Evolutionary conservation across 1,284 basidiomycete genomes (phyloP).

Genomic region (Cryptococcus amylolentus): DNA sequence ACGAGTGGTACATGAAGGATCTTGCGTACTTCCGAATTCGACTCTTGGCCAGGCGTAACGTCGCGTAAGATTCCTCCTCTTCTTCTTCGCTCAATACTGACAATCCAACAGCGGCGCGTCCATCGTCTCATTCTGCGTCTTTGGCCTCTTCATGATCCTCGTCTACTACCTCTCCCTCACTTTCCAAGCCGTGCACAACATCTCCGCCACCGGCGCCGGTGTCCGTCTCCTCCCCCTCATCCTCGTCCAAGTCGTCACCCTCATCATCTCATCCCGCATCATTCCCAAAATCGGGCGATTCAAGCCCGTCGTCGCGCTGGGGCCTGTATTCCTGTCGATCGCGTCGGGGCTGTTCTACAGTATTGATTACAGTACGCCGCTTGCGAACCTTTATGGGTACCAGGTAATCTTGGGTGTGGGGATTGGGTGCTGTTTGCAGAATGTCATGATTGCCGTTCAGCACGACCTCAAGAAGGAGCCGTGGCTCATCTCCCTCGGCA

Average conservation of each 20-base stretch:
- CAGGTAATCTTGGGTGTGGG: constrained; percentile 43
- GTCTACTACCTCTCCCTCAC: constrained; percentile 43
- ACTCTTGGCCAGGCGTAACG: constrained; percentile 43
- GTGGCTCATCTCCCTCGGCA: constrained; percentile 38
- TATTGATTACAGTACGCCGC: constrained; percentile 27
- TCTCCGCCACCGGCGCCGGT: constrained; percentile 45
- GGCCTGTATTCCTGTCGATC: constrained; percentile 36
- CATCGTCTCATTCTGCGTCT: constrained; percentile 32
- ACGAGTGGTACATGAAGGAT: constrained; percentile 46
- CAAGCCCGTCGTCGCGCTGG: constrained; percentile 43
- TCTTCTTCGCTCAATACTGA: background rate
- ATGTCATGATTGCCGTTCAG: constrained; percentile 44
- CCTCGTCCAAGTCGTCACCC: constrained; percentile 40
- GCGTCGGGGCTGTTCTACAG: constrained; percentile 44
- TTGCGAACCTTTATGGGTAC: constrained; percentile 41
- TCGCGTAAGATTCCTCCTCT: constrained; percentile 28
- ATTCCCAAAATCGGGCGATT: constrained; percentile 41
- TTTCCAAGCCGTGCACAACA: constrained; percentile 45
- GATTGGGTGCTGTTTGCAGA: constrained; percentile 41
- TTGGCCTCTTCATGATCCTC: constrained; percentile 43
- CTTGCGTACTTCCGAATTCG: constrained; percentile 48
- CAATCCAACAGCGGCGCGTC: constrained; percentile 21
- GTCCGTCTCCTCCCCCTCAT: constrained; percentile 46
- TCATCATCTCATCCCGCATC: constrained; percentile 40
- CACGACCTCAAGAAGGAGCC: constrained; percentile 41